Evolutionary conservation across 208 protist species (phyloP).

Genomic region (Leishmania turanica): DNA sequence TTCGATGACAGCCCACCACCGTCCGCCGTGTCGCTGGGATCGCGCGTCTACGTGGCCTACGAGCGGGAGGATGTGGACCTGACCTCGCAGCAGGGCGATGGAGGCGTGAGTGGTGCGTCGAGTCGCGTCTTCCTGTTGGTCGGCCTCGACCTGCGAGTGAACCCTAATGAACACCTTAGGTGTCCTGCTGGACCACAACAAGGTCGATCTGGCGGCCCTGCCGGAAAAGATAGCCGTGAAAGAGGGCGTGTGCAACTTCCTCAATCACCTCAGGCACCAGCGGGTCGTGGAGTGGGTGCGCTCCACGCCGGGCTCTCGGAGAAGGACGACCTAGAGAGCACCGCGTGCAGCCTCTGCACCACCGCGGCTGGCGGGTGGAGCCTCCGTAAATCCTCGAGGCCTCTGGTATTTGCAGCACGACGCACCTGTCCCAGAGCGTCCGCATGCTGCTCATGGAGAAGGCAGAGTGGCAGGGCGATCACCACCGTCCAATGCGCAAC

Average conservation of each 20-base stretch:
- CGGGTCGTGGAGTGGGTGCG: constrained; percentile 80
- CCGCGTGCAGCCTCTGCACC: constrained; percentile 82
- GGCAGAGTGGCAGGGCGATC: constrained; percentile 88
- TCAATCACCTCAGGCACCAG: constrained; percentile 47
- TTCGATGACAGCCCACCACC: constrained; percentile 29
- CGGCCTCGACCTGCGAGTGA: constrained; percentile 74
- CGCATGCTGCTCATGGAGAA: constrained; percentile 88
- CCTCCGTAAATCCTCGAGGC: constrained; percentile 83
- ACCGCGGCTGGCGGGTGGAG: constrained; percentile 81
- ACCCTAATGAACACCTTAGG: constrained; percentile 80
- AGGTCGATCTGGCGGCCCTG: constrained; percentile 77
- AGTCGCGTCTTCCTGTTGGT: constrained; percentile 48
- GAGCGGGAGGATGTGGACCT: constrained; percentile 29
- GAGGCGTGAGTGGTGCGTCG: neutral
- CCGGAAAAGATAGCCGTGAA: constrained; percentile 69
- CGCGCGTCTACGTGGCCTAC: constrained; percentile 55
- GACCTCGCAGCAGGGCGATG: neutral
- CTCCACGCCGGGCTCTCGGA: constrained; percentile 60
- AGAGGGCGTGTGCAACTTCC: constrained; percentile 60
- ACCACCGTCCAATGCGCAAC: constrained; percentile 81
- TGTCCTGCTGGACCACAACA: constrained; percentile 83
- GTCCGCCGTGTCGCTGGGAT: constrained; percentile 42
- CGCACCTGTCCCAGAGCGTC: constrained; percentile 73
- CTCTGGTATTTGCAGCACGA: constrained; percentile 62
- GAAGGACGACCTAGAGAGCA: constrained; percentile 51